Evolutionary conservation across 345 rosid species (phyloP), one percentile per base, ranked within the genome.

Genomic region (Eutrema yunnanense): DNA sequence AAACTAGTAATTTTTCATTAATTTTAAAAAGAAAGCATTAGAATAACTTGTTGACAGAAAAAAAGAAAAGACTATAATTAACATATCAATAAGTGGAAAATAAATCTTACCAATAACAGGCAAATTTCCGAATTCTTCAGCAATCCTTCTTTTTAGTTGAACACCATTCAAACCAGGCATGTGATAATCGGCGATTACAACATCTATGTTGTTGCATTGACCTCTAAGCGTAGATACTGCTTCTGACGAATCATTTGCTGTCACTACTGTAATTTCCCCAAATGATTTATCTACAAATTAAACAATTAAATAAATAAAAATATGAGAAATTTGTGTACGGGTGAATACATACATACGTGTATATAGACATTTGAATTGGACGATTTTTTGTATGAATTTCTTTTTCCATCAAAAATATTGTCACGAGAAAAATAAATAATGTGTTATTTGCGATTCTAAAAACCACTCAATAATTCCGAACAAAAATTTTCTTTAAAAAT

Each of bases 101-200:
- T 19, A 16, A 33, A 4, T 8, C 85, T 74, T 64, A 87, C 96
- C 77, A 47, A 84, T 75, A 37, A 89, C 89, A 7, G 88, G 88
- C 11, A 85, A 44, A 43, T 72, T 69, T 46, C 60, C 40, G 43
- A 84, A 86, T 53, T 90, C 82, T 62, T 61, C 72, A 9, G 61
- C 52, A 6, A 86, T 82, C 40, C 36, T 79, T 34, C 48, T 69
- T 48, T 81, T 84, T 29, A 88, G 76, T 65, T 83, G 74, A 34
- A 78, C 43, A 3, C 90, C 89, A 41, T 78, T 80, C 84, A 88
- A 83, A 32, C 22, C 62, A 9, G 85, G 86, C 84, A 86, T 81
- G 62, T 86, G 85, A 27, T 85, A 85, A 51, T 85, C 86, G 3
- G 85, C 81, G 42, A 92, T 43, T 13, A 92, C 90, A 26, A 86